A percentile compares a stretch with the other conserved stretches of the same genome.
Evolutionary conservation across 805 yeast genomes (phyloP).

Genomic region (Scheffersomyces amazonensis): DNA sequence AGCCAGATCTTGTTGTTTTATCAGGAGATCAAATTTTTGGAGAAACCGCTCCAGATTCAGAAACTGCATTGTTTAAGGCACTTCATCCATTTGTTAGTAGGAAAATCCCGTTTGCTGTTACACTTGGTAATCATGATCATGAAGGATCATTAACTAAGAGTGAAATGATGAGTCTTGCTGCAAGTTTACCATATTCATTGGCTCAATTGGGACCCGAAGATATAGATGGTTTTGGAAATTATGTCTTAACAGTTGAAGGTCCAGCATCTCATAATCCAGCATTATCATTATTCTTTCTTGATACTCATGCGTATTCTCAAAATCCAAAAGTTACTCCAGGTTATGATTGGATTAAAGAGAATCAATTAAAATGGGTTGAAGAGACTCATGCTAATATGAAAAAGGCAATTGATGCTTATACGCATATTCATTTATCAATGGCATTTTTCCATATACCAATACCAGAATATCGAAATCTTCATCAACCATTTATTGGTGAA

Average conservation of each 20-base stretch:
- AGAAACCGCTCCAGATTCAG: slow-evolving; percentile 71
- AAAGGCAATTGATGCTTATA: slow-evolving; percentile 26
- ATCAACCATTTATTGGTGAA: slow-evolving; percentile 54
- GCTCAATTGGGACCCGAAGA: slow-evolving; percentile 62
- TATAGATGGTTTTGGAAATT: slow-evolving; percentile 84
- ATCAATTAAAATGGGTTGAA: slow-evolving; percentile 60
- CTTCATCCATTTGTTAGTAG: slow-evolving; percentile 64
- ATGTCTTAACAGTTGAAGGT: slow-evolving; percentile 51
- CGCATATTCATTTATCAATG: slow-evolving; percentile 59
- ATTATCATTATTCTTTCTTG: slow-evolving; percentile 70
- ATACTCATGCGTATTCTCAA: slow-evolving; percentile 74
- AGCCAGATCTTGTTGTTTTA: slow-evolving; percentile 80
- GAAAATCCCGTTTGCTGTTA: slow-evolving; percentile 78
- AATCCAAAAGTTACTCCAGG: slow-evolving; percentile 69
- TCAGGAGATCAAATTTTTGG: slow-evolving; percentile 95
- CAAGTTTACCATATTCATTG: slow-evolving; percentile 64
- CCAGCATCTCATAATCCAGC: slow-evolving; percentile 36
- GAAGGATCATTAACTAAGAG: slow-evolving; percentile 68
- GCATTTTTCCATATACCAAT: slow-evolving; percentile 94
- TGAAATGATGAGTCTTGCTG: slow-evolving; percentile 56
- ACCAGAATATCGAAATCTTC: slow-evolving; percentile 68
- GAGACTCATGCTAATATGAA: slow-evolving; percentile 23
- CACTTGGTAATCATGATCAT: slow-evolving; percentile 93
- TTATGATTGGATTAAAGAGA: slow-evolving; percentile 80
- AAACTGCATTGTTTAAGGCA: slow-evolving; percentile 77